A percentile compares a stretch with the other conserved stretches of the same genome.
phyloP scores from a whole-genome alignment of 176 grass and related monocot species.

The Secale cereale region DNA sequence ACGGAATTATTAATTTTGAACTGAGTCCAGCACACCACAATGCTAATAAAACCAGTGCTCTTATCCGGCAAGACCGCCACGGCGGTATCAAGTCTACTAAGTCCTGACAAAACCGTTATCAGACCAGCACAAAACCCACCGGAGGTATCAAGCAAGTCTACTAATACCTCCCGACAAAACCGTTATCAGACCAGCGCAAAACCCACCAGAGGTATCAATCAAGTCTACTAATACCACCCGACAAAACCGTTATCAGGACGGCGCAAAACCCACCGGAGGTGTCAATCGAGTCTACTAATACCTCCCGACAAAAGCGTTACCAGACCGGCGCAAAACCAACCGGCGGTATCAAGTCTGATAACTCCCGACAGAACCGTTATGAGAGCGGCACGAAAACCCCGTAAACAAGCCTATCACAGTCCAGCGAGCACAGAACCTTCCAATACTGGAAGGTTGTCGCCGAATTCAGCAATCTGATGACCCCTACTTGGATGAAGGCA shows the following conservation, averaged over 20 bases:
- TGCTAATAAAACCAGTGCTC: neutral
- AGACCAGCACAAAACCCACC: neutral
- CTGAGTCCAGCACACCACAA: neutral
- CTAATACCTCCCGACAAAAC: neutral
- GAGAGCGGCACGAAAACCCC: neutral
- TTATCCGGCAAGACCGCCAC: neutral
- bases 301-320: neutral
- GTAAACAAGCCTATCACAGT: neutral
- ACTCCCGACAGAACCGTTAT: neutral
- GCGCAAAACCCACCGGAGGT: neutral
- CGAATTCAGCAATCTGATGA: neutral
- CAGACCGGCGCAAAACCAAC: neutral
- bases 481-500: neutral
- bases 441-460: neutral
- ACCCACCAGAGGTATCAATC: neutral
- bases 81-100: neutral
- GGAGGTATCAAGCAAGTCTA: neutral
- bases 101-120: neutral
- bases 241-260: neutral
- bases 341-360: neutral
- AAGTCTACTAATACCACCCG: neutral
- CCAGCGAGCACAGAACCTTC: neutral
- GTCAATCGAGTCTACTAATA: neutral
- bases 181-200: neutral
- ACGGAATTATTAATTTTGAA: neutral